Conservation (phyloP, 148 eudicot genomes). For the Silene uniflora region DNA sequence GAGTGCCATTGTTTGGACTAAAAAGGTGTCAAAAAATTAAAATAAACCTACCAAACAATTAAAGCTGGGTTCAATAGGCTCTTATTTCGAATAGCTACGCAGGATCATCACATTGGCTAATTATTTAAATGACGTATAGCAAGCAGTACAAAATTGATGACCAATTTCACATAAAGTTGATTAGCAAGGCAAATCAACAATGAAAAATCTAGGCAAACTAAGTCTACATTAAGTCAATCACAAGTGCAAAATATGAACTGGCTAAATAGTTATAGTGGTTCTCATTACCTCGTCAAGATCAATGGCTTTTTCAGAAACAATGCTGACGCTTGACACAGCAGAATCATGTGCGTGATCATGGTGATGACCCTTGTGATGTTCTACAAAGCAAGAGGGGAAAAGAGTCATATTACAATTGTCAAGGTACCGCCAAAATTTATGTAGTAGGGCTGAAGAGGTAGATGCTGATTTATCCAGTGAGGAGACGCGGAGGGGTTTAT, state of each 20-base stretch:
- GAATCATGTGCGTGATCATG: constrained; percentile 87
- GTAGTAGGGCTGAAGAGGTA: no score
- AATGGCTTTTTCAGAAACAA: constrained; percentile 76
- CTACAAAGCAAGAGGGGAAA: constrained; percentile 27
- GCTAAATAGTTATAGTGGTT: neutral
- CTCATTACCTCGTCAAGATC: constrained; percentile 85
- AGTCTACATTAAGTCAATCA: neutral
- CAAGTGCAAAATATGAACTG: neutral
- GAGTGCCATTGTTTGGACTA: neutral
- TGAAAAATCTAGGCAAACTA: neutral
- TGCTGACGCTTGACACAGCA: constrained; percentile 83
- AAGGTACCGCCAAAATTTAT: neutral
- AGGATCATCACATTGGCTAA: neutral
- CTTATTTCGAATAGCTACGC: neutral
- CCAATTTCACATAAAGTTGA: neutral
- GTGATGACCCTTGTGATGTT: constrained; percentile 69
- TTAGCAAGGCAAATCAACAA: neutral
- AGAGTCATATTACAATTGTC: neutral
- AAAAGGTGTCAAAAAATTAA: neutral
- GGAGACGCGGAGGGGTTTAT: neutral
- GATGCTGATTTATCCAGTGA: no score
- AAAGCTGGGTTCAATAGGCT: neutral
- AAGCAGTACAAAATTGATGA: neutral
- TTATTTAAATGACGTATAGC: neutral
- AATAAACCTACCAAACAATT: neutral